phyloP scores from a whole-genome alignment of 148 eudicot genomes.

The Fagopyrum homotropicum region DNA sequence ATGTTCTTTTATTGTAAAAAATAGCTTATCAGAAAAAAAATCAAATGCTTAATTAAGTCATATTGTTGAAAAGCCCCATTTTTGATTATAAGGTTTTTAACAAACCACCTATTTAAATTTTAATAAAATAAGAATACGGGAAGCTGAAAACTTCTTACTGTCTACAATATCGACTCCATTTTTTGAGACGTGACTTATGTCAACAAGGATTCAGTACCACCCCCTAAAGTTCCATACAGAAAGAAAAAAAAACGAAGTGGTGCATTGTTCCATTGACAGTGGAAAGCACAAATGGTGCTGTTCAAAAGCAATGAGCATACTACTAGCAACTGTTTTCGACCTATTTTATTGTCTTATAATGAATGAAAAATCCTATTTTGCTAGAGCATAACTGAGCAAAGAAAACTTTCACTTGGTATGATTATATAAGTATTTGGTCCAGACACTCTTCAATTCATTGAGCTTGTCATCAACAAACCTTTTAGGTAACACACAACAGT shows the following conservation, averaged over 20 bases:
- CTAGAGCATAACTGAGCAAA: background rate
- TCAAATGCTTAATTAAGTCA: too few species aligned
- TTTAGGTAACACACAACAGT: background rate
- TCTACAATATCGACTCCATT: too few species aligned
- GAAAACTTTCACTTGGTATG: background rate
- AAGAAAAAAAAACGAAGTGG: background rate
- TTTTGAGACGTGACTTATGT: background rate
- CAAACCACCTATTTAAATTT: too few species aligned
- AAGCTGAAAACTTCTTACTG: too few species aligned
- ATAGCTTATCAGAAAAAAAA: background rate
- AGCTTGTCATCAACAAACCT: background rate
- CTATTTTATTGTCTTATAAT: background rate
- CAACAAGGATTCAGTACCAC: background rate
- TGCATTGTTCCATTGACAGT: background rate
- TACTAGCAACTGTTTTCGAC: background rate
- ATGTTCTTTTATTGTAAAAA: background rate
- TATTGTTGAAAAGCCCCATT: too few species aligned
- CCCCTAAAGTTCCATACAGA: background rate
- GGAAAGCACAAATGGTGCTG: background rate
- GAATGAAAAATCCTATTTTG: background rate
- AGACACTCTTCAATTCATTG: conserved; percentile 7
- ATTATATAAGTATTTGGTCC: background rate
- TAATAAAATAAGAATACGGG: too few species aligned
- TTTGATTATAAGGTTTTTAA: too few species aligned
- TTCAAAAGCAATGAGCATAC: background rate